Evolutionary conservation across 176 grass and related monocot genomes (phyloP), one percentile per base, ranked within the genome.

Genomic region (Rhipidocladum racemiflorum): DNA sequence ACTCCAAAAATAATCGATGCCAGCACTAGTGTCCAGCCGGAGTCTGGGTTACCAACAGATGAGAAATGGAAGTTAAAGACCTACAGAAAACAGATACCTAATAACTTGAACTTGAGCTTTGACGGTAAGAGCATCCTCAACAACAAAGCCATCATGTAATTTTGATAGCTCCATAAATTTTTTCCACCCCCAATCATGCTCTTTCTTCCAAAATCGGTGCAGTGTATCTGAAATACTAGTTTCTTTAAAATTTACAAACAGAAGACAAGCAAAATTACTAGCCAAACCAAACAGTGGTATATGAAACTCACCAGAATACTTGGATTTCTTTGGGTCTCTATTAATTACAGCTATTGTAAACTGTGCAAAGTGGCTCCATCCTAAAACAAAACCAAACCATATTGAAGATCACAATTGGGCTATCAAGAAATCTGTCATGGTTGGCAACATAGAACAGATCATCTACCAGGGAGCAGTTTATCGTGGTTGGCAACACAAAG

Each of bases 71-170:
- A 75, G 77, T 55, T 29, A 44, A 75, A 70, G 20, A 77, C 39
- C 36, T 48, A 78, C 40, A 74, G 15, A 85, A 70, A 79, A 81
- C 44, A 87, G 63, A 43, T 90, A 99, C 97, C 97, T 95, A 74
- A 99, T 93, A 68, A 99, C 97, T 91, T 99, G 97, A 90, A 99
- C 97, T 95, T 99, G 97, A 63, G 93, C 97, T 91, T 99, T 99
- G 76, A 99, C 96, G 46, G 90, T 87, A 83, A 99, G 92, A 68
- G 90, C 91, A 70, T 99, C 97, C 38, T 91, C 89, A 50, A 88
- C 87, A 70, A 99, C 69, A 87, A 96, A 99, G 77, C 91, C 97
- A 74, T 99, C 97, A 83, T 91, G 74, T 46, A 99, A 81, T 85
- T 99, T 99, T 81, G 97, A 90, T 34, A 99, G 77, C 83, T 99